Evolutionary conservation across 1,284 basidiomycete species (phyloP).

Genomic region (Pterulicium gracile): DNA sequence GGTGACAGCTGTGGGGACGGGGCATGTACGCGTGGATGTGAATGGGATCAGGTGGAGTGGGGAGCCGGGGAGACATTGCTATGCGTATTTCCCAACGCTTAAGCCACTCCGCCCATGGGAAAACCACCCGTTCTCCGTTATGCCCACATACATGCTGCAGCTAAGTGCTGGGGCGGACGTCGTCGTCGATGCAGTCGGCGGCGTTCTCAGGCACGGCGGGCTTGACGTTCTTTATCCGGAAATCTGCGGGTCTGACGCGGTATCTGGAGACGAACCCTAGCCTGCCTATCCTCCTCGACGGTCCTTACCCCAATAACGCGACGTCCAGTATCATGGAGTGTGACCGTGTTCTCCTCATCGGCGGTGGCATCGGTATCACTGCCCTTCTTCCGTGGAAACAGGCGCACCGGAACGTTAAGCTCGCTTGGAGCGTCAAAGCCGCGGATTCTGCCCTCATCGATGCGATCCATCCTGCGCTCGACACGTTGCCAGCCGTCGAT

Average conservation of each 20-base stretch:
- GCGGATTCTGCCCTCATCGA: not conserved
- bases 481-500: too few species aligned
- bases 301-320: not conserved
- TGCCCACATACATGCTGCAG: not conserved
- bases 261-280: not conserved
- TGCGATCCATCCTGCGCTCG: not conserved
- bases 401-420: not conserved
- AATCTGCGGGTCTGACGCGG: not conserved
- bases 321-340: not conserved
- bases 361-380: not conserved
- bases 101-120: not conserved
- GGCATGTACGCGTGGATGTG: not conserved
- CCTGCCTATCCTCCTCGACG: not conserved
- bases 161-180: too few species aligned
- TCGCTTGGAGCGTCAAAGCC: not conserved
- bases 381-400: not conserved
- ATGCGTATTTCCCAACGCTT: not conserved
- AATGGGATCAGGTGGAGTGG: not conserved
- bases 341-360: not conserved
- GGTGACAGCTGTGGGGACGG: not conserved
- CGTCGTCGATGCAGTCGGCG: not conserved
- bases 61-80: not conserved
- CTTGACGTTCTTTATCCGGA: not conserved
- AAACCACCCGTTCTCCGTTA: not conserved
- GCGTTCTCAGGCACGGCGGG: not conserved